Conservation (phyloP, 371 early-diverging fungal genomes). For the Mucor saturninus region DNA sequence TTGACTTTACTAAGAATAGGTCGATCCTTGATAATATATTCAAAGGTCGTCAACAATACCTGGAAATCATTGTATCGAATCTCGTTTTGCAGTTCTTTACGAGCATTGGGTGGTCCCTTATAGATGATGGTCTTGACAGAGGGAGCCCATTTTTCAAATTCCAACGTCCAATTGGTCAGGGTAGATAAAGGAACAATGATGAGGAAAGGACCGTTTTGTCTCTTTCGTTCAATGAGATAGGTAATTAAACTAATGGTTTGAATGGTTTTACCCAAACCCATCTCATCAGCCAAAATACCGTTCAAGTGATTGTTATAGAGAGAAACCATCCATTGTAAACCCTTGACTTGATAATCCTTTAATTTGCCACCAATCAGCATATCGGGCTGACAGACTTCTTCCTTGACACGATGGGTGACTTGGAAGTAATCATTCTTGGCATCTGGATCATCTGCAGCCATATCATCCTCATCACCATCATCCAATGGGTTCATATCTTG, state of each 20-base stretch:
- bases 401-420: conserved; percentile 86
- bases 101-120: conserved; percentile 81
- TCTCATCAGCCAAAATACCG: conserved; percentile 99
- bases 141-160: conserved; percentile 99
- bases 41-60: conserved; percentile 97
- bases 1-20: conserved; percentile 82
- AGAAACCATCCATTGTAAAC: conserved; percentile 98
- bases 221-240: conserved; percentile 90
- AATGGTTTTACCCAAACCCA: conserved; percentile 98
- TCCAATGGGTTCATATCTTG: conserved; percentile 30
- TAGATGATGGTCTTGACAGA: conserved; percentile 87
- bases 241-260: conserved; percentile 98
- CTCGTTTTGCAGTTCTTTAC: conserved; percentile 73
- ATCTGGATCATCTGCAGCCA: conserved; percentile 29
- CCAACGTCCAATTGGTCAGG: conserved; percentile 95
- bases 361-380: conserved; percentile 90
- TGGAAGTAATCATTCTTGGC: conserved; percentile 84
- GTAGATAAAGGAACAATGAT: conserved; percentile 95
- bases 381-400: conserved; percentile 79
- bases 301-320: conserved; percentile 95
- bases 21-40: conserved; percentile 94
- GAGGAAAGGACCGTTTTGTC: conserved; percentile 91
- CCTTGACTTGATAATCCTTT: conserved; percentile 98
- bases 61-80: conserved; percentile 83
- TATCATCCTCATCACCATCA: conserved; percentile 50